A percentile compares a stretch with the other conserved stretches of the same genome.
phyloP scores from a whole-genome alignment of 768 basidiomycete species.

The Auricularia cornea region DNA sequence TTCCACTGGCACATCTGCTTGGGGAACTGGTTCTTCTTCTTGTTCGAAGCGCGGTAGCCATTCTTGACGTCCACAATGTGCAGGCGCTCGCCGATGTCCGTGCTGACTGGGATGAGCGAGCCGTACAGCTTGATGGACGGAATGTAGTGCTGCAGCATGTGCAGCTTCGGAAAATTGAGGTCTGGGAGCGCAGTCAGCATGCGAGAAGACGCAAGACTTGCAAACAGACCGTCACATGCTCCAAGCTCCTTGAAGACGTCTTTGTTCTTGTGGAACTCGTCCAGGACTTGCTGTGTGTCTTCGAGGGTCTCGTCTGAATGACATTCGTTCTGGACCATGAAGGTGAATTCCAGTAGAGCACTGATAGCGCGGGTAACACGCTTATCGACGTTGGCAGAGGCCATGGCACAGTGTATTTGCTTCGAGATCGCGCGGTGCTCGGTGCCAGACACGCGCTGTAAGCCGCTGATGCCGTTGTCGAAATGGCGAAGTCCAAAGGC shows the following conservation, averaged over 20 bases:
- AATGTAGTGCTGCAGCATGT: neutral
- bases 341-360: slow-evolving; percentile 28
- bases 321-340: slow-evolving; percentile 20
- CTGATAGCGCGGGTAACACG: slow-evolving; percentile 15
- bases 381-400: slow-evolving; percentile 12
- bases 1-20: neutral
- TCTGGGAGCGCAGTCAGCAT: slow-evolving; percentile 20
- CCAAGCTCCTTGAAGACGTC: slow-evolving; percentile 22
- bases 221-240: neutral
- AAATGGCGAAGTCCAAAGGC: slow-evolving; percentile 15
- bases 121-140: neutral
- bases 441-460: slow-evolving; percentile 5
- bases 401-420: slow-evolving; percentile 22
- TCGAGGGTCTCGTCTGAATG: slow-evolving; percentile 23
- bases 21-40: neutral
- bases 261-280: slow-evolving; percentile 22
- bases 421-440: slow-evolving; percentile 1
- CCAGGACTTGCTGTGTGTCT: slow-evolving; percentile 15
- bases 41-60: neutral
- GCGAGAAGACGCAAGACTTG: neutral
- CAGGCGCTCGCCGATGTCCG: neutral
- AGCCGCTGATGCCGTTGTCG: slow-evolving; percentile 18
- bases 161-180: neutral
- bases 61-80: neutral
- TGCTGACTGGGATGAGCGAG: neutral